Base-by-base conservation (phyloP, 768 basidiomycete genomes). In the Coprinellus micaceus region DNA sequence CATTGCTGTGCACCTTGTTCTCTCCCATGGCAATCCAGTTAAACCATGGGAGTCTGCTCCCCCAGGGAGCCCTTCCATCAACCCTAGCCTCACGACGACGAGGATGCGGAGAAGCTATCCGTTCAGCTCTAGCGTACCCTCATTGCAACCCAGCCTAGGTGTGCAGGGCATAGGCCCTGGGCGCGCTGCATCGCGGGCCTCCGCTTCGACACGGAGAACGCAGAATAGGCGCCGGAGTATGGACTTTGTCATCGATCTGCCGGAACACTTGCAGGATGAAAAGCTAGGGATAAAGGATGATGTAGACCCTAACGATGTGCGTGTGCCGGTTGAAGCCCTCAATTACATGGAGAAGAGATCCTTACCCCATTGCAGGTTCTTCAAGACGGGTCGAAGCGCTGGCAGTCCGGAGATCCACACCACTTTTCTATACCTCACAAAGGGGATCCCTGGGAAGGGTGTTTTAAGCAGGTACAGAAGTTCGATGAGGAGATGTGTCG, bases 371-470 rank as follows among this genome's bases (percentile, higher is more conserved):
- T 15, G 22, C 44, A 45, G 47, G 2, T 48, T 28, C 47, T 48
- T 15, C 26, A 28, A 25, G 47, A 48, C 15, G 47, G 47, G 28
- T 48, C 47, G 28, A 48, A 48, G 47, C 26, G 30, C 15, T 48
- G 47, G 47, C 47, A 48, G 47, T 48, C 43, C 56, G 46, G 25
- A 37, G 58, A 48, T 47, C 57, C 22, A 54, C 57, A 36, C 26
- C 47, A 48, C 25, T 48, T 22, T 30, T 28, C 47, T 15, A 48
- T 48, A 48, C 58, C 58, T 22, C 50, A 40, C 13, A 56, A 61
- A 41, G 56, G 54, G 22, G 58, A 60, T 29, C 57, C 63, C 24
- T 64, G 63, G 63, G 57, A 64, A 12, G 51, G 58, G 33, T 61
- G 58, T 44, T 60, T 58, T 21, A 60, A 64, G 21, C 48, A 57